phyloP scores from a whole-genome alignment of 208 protist species.

The Acanthamoeba castellanii region DNA sequence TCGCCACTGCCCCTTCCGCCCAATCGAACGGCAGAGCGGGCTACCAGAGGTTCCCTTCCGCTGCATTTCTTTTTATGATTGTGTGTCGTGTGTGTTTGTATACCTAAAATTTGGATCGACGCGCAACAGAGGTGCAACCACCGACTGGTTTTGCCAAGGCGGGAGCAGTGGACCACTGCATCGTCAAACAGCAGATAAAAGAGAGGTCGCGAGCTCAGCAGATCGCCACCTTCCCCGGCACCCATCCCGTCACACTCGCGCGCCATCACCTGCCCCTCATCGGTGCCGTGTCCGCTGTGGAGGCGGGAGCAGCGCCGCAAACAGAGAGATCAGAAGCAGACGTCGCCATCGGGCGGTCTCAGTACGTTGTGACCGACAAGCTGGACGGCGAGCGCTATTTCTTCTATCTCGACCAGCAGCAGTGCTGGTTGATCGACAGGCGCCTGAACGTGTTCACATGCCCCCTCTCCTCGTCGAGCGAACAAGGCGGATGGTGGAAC shows the following conservation, averaged over 20 bases:
- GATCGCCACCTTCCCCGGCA: background rate
- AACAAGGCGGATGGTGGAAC: too few relatives aligned
- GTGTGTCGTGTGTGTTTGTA: background rate
- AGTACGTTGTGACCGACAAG: constrained; percentile 24
- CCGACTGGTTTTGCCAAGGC: background rate
- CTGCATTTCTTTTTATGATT: background rate
- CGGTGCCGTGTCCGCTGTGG: background rate
- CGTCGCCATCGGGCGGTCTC: background rate
- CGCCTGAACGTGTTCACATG: background rate
- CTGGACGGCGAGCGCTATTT: background rate
- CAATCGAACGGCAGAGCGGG: background rate
- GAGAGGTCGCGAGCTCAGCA: background rate
- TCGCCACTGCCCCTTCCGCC: background rate
- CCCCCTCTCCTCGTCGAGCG: too few relatives aligned
- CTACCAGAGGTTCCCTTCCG: background rate
- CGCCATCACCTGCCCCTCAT: background rate
- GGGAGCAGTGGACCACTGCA: background rate
- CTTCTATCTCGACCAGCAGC: background rate
- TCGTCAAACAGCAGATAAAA: background rate
- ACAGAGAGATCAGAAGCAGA: background rate
- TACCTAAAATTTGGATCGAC: too few relatives aligned
- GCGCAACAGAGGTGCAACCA: too few relatives aligned
- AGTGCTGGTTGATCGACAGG: background rate
- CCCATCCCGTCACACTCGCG: background rate
- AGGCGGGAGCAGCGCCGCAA: background rate